Base-by-base conservation (phyloP, 176 grass and related monocot genomes). In the Calamus simplicifolius region DNA sequence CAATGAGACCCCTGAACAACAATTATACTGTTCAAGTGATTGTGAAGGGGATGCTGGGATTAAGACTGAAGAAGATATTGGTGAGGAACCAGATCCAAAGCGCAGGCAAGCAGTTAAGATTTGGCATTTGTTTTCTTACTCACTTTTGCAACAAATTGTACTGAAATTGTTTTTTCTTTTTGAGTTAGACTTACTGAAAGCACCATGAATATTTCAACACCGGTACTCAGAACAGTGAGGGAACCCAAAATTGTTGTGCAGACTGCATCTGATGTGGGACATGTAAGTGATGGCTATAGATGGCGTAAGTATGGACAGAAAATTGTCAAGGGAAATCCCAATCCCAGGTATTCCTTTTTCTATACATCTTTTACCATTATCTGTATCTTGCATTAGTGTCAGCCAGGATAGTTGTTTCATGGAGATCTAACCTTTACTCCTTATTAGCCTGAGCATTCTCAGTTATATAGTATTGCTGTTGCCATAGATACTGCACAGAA, bases 1-100 rank as follows among this genome's bases (percentile, higher is more conserved):
- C 35, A 62, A 68, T 29, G 88, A 85, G 77, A 72, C 69, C 29
- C 79, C 78, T 64, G 94, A 89, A 61, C 94, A 83, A 55, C 84
- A 88, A 35, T 72, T 98, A 18, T 92, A 89, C 54, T 89, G 88
- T n/a, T 98, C 94, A 57, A 98, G 94, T 79, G 88, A 98, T 69
- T 98, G 94, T n/a, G 88, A 98, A 80, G 79, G 19, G 28, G 48
- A 29, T 51, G 48, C 56, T 51, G 55, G 55, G 56, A 59, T 18
- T 21, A 51, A 49, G 48, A 51, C 43, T 25, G 57, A 19, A 54
- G 57, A 70, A 70, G 68, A 70, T 48, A 12, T 29, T 18, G 5
- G 5, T 17, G 56, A 70, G 16, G 55, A 70, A 60, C 68, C 68
- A 51, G 68, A 70, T 29, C 25, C 48, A 51, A 70, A 70, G 17